Evolutionary conservation across 768 basidiomycete genomes (phyloP), one percentile per base, ranked within the genome.

Genomic region (Baorangia bicolor): DNA sequence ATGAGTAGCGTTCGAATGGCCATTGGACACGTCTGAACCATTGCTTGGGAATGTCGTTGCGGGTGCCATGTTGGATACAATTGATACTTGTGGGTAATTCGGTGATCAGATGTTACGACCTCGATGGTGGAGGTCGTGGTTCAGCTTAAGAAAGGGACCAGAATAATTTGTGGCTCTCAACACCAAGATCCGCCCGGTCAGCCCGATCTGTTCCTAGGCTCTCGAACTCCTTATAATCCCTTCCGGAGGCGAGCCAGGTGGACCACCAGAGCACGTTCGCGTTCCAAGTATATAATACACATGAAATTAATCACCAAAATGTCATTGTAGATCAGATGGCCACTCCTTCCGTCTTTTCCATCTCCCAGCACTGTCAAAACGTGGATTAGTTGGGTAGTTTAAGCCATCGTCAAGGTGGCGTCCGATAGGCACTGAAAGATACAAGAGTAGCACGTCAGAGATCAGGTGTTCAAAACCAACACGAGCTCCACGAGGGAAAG

Each of bases 291-390:
- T 28, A 56, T 9, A 8, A 14, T 39, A 61, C 53, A 39, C 16
- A 35, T 18, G n/a, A 2, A 48, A 45, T 51, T 51, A 43, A 47
- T 37, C 11, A 37, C 14, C 25, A 42, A 12, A 40, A 57, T 25
- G 43, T 80, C 76, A 91, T 58, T 74, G 82, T 64, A 91, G 68
- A 53, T 81, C 82, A 51, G 67, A 67, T 0, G 90, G 89, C 91
- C 91, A 92, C 53, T 89, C 87, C 25, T 70, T 74, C 35, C 91
- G 78, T 64, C 79, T 77, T 51, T 78, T 72, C 85, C 86, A 87
- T 37, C 82, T 75, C 47, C 91, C 91, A 43, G 86, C 80, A 2
- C 65, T 60, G 65, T 87, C 86, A 68, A 90, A 92, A 16, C 91
- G 80, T 37, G 88, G 88, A 64, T 92, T 93, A 12, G 78, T 76